Evolutionary conservation across 192 early-diverging fungal genomes (phyloP), one percentile per base, ranked within the genome.

Genomic region (Entrophospora sp.): DNA sequence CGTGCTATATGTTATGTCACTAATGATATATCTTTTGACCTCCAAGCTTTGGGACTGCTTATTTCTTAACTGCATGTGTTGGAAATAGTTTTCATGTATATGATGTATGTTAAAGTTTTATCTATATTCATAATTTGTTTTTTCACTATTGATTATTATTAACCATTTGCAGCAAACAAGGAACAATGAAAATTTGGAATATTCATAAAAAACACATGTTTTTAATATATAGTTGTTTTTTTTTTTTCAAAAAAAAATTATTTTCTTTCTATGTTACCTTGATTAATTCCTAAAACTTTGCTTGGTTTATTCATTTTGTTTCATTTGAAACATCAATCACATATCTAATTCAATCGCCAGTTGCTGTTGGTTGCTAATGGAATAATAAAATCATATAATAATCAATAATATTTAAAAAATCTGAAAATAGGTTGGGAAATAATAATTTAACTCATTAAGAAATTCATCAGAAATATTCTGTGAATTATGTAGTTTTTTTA

Each of bases 101-200:
- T 68, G 85, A 91, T 71, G 89, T 92, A 74, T 46, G 76, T 53
- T 51, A 51, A 14, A 13, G 24, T 69, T 20, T 14, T 13, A 31
- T 16, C 6, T 48, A 28, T 14, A 40, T 27, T 43, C n/a, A 31
- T 71, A 16, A 73, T n/a, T 13, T 7, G 28, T 35, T 31, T 8
- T 48, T 38, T 10, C 2, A 31, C 42, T 58, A 36, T 46, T 7
- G 12, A 69, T 0, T 0, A 69, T 48, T 42, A 38, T 51, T 28
- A 10, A 0, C 48, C 48, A 20, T 51, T 51, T 28, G 82, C 25
- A 91, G 89, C 68, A 81, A 78, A 13, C 84, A 97, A 70, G 95
- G 94, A 32, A 72, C 77, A 1, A 80, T 99, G 85, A 90, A 94
- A 76, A 79, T 99, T 61, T 99, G 92, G 92, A 99, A 99, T 74